Evolutionary conservation across 1,139 yeast species (phyloP), one percentile per base, ranked within the genome.

Genomic region (Meyerozyma carpophila): DNA sequence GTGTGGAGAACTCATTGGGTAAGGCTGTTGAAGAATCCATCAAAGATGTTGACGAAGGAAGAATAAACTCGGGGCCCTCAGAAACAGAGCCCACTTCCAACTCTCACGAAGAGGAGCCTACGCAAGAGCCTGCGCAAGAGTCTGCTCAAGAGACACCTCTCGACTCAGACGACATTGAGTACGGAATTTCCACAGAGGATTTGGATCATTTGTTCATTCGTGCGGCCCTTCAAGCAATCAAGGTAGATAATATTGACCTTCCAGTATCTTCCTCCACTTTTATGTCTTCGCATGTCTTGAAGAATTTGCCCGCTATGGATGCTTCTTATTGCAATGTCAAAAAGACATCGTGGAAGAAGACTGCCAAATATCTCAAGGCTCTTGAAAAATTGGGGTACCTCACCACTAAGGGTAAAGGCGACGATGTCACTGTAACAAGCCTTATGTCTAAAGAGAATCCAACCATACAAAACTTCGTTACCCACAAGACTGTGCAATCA

Each of bases 341-440:
- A 62, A 84, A 81, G 55, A 83, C 96, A 0, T 79, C 91, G 3
- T 91, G 95, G 95, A 90, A 86, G 61, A 93, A 93, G 58, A 81
- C 94, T 1, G 76, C 91, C 18, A 91, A 90, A 61, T 89, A 82
- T 55, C 67, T 91, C 44, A 91, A 89, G 57, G 82, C 85, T 5
- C 88, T 90, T 83, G 95, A 86, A 50, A 91, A 89, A 57, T 73
- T 75, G 41, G 79, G 80, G 1, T 77, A 83, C 46, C 51, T 88
- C 25, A 77, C 77, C 43, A 63, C 82, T 13, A 87, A 88, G 53
- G 95, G 93, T 9, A 85, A 88, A 54, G 85, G 75, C 20, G 94
- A 91, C 48, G 95, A 86, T 55, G 66, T 88, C 27, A 73, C 77
- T 0, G 67, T 90, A 11, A 69, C 74, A 8, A 67, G 77, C 3